Evolutionary conservation across 257 asterid species (phyloP).

Genomic region (Scutellaria baicalensis): DNA sequence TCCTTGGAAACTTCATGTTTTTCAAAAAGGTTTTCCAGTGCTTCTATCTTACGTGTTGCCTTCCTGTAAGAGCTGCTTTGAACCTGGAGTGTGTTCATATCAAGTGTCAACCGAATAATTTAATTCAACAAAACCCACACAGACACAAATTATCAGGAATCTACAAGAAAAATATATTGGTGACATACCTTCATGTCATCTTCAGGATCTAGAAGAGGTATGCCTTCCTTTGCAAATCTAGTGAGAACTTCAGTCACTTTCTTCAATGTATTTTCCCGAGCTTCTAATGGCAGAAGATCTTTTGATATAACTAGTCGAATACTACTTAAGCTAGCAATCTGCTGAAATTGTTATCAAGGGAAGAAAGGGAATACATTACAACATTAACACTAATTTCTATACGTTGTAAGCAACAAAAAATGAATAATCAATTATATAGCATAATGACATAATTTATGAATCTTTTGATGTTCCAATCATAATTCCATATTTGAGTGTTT

Average conservation of each 20-base stretch:
- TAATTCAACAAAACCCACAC: neutral
- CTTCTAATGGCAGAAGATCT: slow-evolving; percentile 81
- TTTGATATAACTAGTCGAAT: slow-evolving; percentile 69
- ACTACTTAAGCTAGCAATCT: slow-evolving; percentile 80
- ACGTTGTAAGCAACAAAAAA: neutral
- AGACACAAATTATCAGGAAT: neutral
- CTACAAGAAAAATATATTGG: neutral
- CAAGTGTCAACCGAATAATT: slow-evolving; percentile 8
- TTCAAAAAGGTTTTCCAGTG: slow-evolving; percentile 82
- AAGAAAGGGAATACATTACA: neutral
- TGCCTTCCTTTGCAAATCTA: slow-evolving; percentile 74
- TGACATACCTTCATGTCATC: slow-evolving; percentile 88
- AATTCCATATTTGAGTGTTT: neutral
- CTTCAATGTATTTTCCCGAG: slow-evolving; percentile 89
- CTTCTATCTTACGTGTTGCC: slow-evolving; percentile 77
- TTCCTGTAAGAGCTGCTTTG: slow-evolving; percentile 81
- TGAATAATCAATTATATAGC: neutral
- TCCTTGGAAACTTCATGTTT: slow-evolving; percentile 81
- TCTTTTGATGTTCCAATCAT: neutral
- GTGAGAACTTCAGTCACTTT: slow-evolving; percentile 72
- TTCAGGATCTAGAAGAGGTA: slow-evolving; percentile 86
- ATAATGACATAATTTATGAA: neutral
- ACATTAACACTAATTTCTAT: neutral
- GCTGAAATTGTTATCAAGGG: slow-evolving; percentile 15
- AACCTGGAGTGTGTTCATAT: slow-evolving; percentile 44